Evolutionary conservation across 148 eudicot species (phyloP), one percentile per base, ranked within the genome.

Genomic region (Camellia sinensis): DNA sequence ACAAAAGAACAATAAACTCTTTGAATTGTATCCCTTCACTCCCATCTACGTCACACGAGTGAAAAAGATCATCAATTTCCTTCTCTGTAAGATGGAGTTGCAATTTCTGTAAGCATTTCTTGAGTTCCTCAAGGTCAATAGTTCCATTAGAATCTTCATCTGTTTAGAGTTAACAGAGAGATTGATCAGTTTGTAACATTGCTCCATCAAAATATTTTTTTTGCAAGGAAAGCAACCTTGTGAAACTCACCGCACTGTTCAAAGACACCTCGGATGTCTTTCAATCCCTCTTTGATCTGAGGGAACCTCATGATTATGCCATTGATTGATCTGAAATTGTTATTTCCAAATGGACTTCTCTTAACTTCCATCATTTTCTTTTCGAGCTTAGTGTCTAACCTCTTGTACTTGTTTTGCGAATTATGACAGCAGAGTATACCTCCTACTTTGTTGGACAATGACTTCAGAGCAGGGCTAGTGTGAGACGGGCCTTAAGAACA

Each of bases 301-400:
- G 94, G 91, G 71, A 91, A 93, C 84, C 85, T 90, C 89, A 91
- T 57, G 40, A 93, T 91, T 73, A 91, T 77, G 84, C 90, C 80
- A 78, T 90, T 87, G 73, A 91, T 83, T 57, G 97, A 85, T 82
- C 84, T 88, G 84, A 88, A 91, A 37, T 48, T 85, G 73, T 59
- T 85, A 18, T 66, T 84, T 67, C 78, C 76, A 3, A 89, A 84
- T 76, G 81, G 15, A 80, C 77, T 79, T 81, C 73, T 82, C 83
- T 87, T 89, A 6, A 84, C 56, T 81, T 93, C 93, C 69, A 87
- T 60, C 80, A 92, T 86, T 81, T 89, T 92, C 82, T 70, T 84
- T 80, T 87, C 88, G 3, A 92, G 82, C 84, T 82, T 89, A 10
- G 79, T 48, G 71, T 92, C 94, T 73, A 91, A 77, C 66, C 83